Base-by-base conservation (phyloP, 139 green algal genomes). In the Penium margaritaceum region DNA sequence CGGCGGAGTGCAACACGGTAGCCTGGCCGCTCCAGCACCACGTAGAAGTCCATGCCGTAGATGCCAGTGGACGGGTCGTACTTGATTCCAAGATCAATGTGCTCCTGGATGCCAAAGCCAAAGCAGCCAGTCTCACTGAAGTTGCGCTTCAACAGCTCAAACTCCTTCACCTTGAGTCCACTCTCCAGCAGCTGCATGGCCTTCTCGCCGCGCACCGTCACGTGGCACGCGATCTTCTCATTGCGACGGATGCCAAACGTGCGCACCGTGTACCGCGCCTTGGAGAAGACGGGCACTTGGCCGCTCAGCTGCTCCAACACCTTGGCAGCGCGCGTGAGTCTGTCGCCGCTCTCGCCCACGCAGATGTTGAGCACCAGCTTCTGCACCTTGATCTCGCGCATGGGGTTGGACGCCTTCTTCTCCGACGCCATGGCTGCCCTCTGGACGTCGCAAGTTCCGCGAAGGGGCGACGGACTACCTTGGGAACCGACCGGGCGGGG, bases 1-100 rank as follows among this genome's bases (percentile, higher is more conserved):
- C n/a, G n/a, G n/a, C n/a, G n/a, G n/a, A n/a, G n/a, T n/a, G n/a
- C n/a, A n/a, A 99, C 94, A 30, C 95, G 86, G 90, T 93, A 98
- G 60, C 95, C 95, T 57, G 91, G 89, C 51, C 95, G 79, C 83
- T 98, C 95, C 66, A 99, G 86, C 61, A 94, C 90, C 15, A 98
- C 91, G 77, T 95, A 99, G 87, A 99, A 99, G 85, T 99, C 95
- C 95, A 99, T 99, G 75, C 94, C 94, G 81, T 97, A 99, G 71
- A 99, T 99, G 62, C 95, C 95, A 39, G 95, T 99, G 77, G 90
- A 96, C 33, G 95, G 95, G 81, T 99, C 95, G 81, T 99, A 99
- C 89, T 99, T 99, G 87, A 99, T 97, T 72, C 95, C 95, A 81
- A 99, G 85, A 67, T 99, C 95, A 79, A 99, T 99, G 89, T 99